phyloP scores from a whole-genome alignment of 2,329 filamentous ascomycete genomes.

The Fusarium circinatum region DNA sequence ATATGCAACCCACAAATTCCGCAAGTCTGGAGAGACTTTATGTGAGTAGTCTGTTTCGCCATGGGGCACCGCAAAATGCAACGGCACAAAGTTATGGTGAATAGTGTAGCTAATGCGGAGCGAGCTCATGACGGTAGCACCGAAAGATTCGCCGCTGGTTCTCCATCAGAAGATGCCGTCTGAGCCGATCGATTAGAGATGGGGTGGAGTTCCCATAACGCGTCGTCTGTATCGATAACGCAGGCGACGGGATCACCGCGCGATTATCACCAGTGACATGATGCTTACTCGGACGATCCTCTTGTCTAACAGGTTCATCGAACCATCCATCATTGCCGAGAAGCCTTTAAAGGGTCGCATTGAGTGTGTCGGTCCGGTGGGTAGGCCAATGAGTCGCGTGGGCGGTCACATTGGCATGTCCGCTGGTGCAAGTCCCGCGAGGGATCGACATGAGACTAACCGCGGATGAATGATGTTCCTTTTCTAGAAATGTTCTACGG shows the following conservation, averaged over 20 bases:
- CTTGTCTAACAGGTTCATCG: conserved; percentile 8
- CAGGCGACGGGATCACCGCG: conserved; percentile 1
- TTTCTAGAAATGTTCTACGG: conserved; percentile 34
- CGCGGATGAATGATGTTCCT: conserved; percentile 17
- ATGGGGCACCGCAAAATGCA: conserved; percentile 29
- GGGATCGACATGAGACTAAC: conserved; percentile 18
- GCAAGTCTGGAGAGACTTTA: conserved; percentile 30
- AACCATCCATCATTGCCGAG: conserved; percentile 8
- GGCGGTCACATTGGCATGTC: background rate
- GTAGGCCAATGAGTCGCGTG: background rate
- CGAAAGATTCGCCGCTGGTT: conserved; percentile 38
- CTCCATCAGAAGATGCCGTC: conserved; percentile 35
- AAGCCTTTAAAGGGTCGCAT: background rate
- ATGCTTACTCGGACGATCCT: background rate
- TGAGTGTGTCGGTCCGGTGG: conserved; percentile 17
- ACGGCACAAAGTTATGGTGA: conserved; percentile 9
- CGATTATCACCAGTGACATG: conserved; percentile 21
- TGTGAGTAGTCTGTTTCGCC: conserved; percentile 12
- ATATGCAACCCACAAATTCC: conserved; percentile 21
- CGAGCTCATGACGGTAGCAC: conserved; percentile 36
- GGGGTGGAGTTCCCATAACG: conserved; percentile 8
- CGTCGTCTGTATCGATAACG: background rate
- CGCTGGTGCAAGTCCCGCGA: background rate
- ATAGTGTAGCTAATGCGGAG: background rate
- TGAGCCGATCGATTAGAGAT: conserved; percentile 13